Evolutionary conservation across 192 early-diverging fungal species (phyloP).

Genomic region (Entrophospora sp.): DNA sequence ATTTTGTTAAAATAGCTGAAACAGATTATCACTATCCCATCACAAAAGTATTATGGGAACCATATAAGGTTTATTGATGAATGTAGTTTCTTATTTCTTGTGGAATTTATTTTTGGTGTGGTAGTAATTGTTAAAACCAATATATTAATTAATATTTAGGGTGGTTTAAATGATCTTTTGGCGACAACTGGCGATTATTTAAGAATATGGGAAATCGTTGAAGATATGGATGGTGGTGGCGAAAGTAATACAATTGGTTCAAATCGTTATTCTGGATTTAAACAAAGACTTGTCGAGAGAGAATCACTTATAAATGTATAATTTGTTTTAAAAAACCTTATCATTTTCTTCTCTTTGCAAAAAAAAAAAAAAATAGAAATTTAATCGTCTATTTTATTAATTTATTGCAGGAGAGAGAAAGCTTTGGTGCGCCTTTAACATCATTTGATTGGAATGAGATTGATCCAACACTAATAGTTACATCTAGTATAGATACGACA

Average conservation of each 20-base stretch:
- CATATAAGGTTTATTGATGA: slow-evolving; percentile 59
- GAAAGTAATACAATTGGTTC: slow-evolving; percentile 34
- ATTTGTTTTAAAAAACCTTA: neutral
- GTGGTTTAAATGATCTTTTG: slow-evolving; percentile 57
- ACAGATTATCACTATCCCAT: slow-evolving; percentile 80
- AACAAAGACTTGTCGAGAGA: slow-evolving; percentile 31
- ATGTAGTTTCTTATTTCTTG: no score
- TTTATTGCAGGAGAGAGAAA: slow-evolving; percentile 58
- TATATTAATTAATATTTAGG: slow-evolving; percentile 22
- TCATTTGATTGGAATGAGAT: slow-evolving; percentile 96
- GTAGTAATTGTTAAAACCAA: no score
- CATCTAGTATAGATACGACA: slow-evolving; percentile 96
- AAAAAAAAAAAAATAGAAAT: no score
- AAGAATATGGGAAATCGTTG: slow-evolving; percentile 78
- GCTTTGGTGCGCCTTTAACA: slow-evolving; percentile 84
- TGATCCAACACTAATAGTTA: slow-evolving; percentile 78
- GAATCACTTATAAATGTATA: slow-evolving; percentile 48
- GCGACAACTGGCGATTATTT: slow-evolving; percentile 85
- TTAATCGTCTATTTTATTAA: neutral
- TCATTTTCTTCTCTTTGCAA: neutral
- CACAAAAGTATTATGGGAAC: slow-evolving; percentile 87
- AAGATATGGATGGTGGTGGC: slow-evolving; percentile 31
- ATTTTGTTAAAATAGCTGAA: slow-evolving; percentile 70
- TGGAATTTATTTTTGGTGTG: no score
- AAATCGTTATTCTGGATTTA: slow-evolving; percentile 17